Conservation (phyloP, 169 alveolate genomes). For the Plasmodium fragile region DNA sequence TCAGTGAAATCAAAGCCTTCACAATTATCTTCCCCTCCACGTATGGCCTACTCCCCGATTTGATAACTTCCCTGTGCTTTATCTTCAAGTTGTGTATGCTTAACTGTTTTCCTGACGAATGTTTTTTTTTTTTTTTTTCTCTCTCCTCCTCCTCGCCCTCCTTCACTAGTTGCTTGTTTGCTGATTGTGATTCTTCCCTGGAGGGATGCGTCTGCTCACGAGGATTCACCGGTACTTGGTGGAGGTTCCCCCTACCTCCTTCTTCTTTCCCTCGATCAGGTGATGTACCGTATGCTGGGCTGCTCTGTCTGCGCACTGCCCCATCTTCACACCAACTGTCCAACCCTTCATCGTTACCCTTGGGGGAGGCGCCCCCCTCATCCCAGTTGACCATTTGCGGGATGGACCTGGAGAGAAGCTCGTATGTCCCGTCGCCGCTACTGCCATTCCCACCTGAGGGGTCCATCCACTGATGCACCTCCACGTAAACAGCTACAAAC, state of each 20-base stretch:
- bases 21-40: constrained; percentile 61
- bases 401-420: constrained; percentile 25
- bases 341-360: neutral
- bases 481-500: constrained; percentile 50
- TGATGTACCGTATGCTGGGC: neutral
- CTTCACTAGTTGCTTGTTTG: neutral
- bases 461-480: constrained; percentile 28
- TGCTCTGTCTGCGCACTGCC: neutral
- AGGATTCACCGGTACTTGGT: neutral
- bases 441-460: neutral
- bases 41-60: neutral
- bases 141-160: neutral
- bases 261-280: neutral
- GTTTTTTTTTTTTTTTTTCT: neutral
- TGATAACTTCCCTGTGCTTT: constrained; percentile 48
- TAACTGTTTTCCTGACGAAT: neutral
- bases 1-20: constrained; percentile 36
- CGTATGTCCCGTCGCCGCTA: neutral
- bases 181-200: neutral
- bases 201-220: neutral
- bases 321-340: neutral
- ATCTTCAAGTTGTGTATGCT: constrained; percentile 33
- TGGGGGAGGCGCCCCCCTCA: neutral
- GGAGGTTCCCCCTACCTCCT: neutral
- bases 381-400: constrained; percentile 25